A percentile compares a stretch with the other conserved stretches of the same genome.
phyloP scores from a whole-genome alignment of 768 basidiomycete genomes.

The Phlebiopsis gigantea region DNA sequence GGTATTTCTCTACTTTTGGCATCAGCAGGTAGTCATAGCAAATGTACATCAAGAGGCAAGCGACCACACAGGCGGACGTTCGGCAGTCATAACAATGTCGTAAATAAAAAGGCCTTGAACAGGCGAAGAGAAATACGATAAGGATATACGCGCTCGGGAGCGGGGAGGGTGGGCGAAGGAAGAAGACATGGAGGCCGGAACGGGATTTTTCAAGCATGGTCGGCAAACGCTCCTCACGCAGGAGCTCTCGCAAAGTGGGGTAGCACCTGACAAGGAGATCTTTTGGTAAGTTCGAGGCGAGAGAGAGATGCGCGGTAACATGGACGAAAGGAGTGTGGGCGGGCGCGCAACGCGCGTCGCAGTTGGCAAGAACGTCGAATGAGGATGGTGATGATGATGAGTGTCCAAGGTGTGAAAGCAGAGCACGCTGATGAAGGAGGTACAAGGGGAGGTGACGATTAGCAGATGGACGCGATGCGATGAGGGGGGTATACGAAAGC shows the following conservation, averaged over 20 bases:
- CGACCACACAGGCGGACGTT: neutral
- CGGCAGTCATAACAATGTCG: conserved; percentile 2
- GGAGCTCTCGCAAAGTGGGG: neutral
- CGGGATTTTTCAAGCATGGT: neutral
- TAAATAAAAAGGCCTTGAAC: neutral
- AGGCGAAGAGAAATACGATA: conserved; percentile 1
- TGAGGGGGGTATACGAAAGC: neutral
- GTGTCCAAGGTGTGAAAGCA: neutral
- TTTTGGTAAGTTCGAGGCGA: neutral
- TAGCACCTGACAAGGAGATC: neutral
- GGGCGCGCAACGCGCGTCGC: neutral
- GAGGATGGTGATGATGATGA: neutral
- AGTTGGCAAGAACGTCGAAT: conserved; percentile 1
- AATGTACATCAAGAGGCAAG: neutral
- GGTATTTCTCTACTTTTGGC: conserved; percentile 1
- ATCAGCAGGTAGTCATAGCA: conserved; percentile 5
- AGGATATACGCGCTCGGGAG: conserved; percentile 1
- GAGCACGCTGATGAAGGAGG: neutral
- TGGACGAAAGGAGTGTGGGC: neutral
- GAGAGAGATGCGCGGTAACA: neutral
- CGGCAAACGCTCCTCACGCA: neutral
- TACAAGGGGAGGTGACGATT: conserved; percentile 5
- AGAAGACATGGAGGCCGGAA: neutral
- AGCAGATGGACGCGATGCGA: conserved; percentile 7
- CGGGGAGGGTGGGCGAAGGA: neutral